Base-by-base conservation (phyloP, 1,139 yeast species). In the Yamadazyma membranifaciens region DNA sequence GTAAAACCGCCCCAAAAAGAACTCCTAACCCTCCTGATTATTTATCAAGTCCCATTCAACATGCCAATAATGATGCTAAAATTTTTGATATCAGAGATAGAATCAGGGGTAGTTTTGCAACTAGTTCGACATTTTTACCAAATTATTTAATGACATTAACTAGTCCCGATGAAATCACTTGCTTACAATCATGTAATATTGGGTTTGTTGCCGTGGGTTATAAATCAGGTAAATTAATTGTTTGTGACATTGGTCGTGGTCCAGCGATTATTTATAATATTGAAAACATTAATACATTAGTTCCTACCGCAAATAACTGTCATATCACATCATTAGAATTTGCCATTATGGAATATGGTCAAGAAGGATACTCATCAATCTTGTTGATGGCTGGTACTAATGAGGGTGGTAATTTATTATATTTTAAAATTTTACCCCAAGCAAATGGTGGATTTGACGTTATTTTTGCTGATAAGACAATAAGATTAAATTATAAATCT, bases 191-290 rank as follows among this genome's bases (percentile, higher is more conserved):
- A 60, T 82, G 91, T 47, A 78, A 85, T 47, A 71, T 88, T 38
- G 97, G 97, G 0, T 89, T 92, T 65, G 87, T 86, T 4, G 95
- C 89, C 0, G 68, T 87, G 37, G 96, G 87, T 0, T 89, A 87
- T 59, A 75, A 75, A 37, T 78, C 83, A 11, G 98, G 98, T 17
- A 73, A 81, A 33, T 51, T 92, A 26, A 63, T 84, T 3, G 83
- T 92, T 0, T 67, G 94, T 47, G 98, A 92, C 62, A 59, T 69
- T 11, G 73, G 88, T 43, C 73, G 97, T 45, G 95, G 95, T 0
- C 96, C 96, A 1, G 88, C 89, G 0, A 69, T 87, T 2, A 85
- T 91, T 25, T 78, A 71, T 52, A 74, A 80, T 48, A 47, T 56
- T 13, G 81, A 72, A n/a, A 62, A 65, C 1, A 55, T 81, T 12